Conservation (phyloP, 805 yeast species). For the Saccharomycopsis selenospora region DNA sequence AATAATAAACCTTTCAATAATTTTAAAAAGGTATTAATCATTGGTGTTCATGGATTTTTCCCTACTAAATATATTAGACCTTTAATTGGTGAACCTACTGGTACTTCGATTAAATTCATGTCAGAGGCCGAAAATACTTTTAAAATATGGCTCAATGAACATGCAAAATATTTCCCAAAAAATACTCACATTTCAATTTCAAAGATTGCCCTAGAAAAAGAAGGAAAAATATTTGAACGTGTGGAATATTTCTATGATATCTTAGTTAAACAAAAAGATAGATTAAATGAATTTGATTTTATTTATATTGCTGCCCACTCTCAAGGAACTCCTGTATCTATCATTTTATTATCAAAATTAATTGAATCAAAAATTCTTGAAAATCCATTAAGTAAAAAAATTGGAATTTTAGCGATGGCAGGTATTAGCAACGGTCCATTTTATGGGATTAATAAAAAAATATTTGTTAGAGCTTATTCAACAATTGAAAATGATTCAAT, state of each 20-base stretch:
- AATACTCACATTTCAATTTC: conserved; percentile 51
- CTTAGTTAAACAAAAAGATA: conserved; percentile 40
- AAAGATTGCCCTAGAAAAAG: conserved; percentile 88
- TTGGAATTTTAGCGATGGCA: conserved; percentile 88
- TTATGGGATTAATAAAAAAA: conserved; percentile 77
- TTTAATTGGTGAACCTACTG: conserved; percentile 90
- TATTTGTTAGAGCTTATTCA: conserved; percentile 81
- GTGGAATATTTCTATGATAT: conserved; percentile 74
- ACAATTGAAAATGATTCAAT: conserved; percentile 85
- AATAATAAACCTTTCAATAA: conserved; percentile 11
- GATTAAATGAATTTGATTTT: conserved; percentile 61
- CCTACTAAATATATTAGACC: conserved; percentile 83
- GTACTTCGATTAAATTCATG: conserved; percentile 86
- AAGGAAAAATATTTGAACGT: conserved; percentile 82
- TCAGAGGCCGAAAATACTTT: conserved; percentile 82
- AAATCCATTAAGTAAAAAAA: conserved; percentile 32
- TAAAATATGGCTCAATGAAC: conserved; percentile 50
- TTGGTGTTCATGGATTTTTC: conserved; percentile 96
- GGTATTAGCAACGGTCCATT: conserved; percentile 93
- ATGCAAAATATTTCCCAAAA: conserved; percentile 22
- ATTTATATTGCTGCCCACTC: conserved; percentile 92
- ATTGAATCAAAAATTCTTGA: conserved; percentile 48
- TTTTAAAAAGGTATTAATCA: conserved; percentile 59
- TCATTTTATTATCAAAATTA: conserved; percentile 66
- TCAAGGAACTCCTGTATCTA: conserved; percentile 91